Evolutionary conservation across 164 flowering plant species (phyloP), one percentile per base, ranked within the genome.

Genomic region (Berberis thunbergii): DNA sequence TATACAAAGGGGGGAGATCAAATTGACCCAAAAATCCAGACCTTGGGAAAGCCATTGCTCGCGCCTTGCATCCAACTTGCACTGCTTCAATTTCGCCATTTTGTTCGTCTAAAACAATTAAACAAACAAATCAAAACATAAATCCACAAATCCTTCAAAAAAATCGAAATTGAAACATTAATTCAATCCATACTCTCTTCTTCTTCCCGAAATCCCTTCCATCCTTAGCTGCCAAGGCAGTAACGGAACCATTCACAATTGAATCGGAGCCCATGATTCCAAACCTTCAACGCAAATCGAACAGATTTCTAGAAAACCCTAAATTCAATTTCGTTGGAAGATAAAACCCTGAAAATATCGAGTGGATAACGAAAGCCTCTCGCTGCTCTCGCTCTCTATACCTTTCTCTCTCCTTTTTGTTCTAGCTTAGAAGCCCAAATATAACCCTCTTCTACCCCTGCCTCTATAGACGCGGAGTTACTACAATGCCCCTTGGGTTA

Each of bases 31-130:
- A 59, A 2, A 8, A 43, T 41, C 8, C 54, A 46, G 12, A 67
- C 70, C 70, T 67, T 67, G 70, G 46, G 70, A 67, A 40, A 67
- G 70, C 70, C 70, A 89, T 78, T 87, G 96, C 70, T 85, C 92
- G 8, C 97, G 84, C 55, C 91, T 88, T 43, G 84, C 92, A 70
- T 85, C 93, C 4, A 87, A 84, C 84, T 89, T 89, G 79, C 80
- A 77, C 83, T 84, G 94, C 85, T 86, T 90, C 83, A 87, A 71
- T 81, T 87, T 87, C 42, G 95, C 91, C 45, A 82, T 69, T 76
- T 90, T 79, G 65, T 86, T 89, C 46, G 61, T 41, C 60, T 57
- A 42, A 40, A 50, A 6, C 8, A 5, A 50, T 2, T n/a, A 50
- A 26, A 26, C 26, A 26, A 26, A 26, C 26, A 26, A 26, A 26